phyloP scores from a whole-genome alignment of 2,329 filamentous ascomycete species.

The Arthrobotrys musiformis region DNA sequence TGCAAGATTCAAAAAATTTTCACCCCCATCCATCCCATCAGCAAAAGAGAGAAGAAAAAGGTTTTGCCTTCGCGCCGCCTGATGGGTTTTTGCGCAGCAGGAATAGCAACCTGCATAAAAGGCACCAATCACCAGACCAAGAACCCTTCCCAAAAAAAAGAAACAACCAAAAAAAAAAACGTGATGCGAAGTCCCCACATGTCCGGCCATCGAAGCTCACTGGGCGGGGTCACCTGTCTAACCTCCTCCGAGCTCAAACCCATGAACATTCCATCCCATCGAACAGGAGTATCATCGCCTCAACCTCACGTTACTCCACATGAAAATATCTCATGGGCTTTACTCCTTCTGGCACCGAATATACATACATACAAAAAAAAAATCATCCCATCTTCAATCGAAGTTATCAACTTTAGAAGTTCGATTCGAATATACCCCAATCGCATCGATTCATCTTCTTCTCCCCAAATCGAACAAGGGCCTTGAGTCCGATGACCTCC shows the following conservation, averaged over 20 bases:
- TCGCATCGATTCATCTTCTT: conserved; percentile 27
- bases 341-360: not conserved
- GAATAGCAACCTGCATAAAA: conserved; percentile 37
- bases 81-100: conserved; percentile 12
- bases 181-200: conserved; percentile 26
- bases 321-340: not conserved
- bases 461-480: no score
- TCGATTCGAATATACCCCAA: conserved; percentile 26
- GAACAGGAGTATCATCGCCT: not conserved
- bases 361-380: not conserved
- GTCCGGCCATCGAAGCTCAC: conserved; percentile 17
- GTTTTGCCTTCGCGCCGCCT: not conserved
- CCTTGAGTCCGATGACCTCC: conserved; percentile 7
- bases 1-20: conserved; percentile 9
- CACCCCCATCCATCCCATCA: not conserved
- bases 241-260: not conserved
- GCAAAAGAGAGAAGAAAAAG: not conserved
- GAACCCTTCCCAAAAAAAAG: conserved; percentile 1
- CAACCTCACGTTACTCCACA: not conserved
- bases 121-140: conserved; percentile 52
- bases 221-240: conserved; percentile 27
- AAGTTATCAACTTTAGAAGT: not conserved
- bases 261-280: conserved; percentile 18
- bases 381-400: not conserved
- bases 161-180: conserved; percentile 26